Base-by-base conservation (phyloP, 2,329 filamentous ascomycete species). In the Claviceps capensis region DNA sequence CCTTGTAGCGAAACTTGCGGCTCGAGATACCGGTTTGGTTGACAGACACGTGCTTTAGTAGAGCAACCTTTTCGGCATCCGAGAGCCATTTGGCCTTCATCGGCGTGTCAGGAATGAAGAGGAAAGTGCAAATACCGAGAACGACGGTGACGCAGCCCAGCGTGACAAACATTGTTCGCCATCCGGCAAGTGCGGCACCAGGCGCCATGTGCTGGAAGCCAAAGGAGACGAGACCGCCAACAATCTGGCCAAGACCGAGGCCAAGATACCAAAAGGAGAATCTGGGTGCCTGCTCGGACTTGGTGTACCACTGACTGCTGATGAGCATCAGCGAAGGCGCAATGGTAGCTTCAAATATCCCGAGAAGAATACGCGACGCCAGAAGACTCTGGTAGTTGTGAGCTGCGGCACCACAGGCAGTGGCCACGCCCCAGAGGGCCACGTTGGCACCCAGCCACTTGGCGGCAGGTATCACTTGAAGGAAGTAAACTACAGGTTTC, bases 91-190 rank as follows among this genome's bases (percentile, higher is more conserved):
- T 64, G 2, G 74, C 65, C 38, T 77, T 72, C 59, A 75, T 76
- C 1, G 66, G 77, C 59, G 55, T 77, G 42, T 69, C 65, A 3
- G 67, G 68, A 1, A 70, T 59, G 41, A 68, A 62, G 23, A 64
- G 40, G 36, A 67, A 58, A 7, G 63, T 63, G 48, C 56, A 59
- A 8, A 68, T 45, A 0, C 66, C 68, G 5, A 68, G 60, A 6
- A 59, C 16, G 3, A 68, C 62, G 2, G 68, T 70, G 23, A 67
- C 67, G 4, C 71, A 68, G 8, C 83, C 83, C 58, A 87, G 81
- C 13, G 83, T 76, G 47, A 86, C 79, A 63, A 87, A 87, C 23
- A 86, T 73, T 77, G 77, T 83, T 5, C 80, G 71, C 83, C 83
- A 88, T 4, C 82, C 82, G n/a, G 78, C 69, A 2, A 75, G 73